Conservation (phyloP, 495 filamentous ascomycete species). For the Penicillium chermesinum region DNA sequence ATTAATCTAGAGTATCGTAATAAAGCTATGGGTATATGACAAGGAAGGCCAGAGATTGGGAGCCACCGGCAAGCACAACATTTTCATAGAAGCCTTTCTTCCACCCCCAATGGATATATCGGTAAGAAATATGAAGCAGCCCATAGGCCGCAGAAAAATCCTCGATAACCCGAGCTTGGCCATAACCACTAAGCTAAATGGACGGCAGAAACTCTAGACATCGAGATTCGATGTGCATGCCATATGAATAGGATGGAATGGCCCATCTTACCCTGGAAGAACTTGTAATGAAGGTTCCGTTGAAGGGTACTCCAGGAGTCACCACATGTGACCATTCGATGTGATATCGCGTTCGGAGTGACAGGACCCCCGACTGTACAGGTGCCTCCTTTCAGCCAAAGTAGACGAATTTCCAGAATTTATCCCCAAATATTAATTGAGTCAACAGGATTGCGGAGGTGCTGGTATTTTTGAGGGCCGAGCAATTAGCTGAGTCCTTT, state of each 20-base stretch:
- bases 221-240: slow-evolving; percentile 49
- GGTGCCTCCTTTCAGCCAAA: slow-evolving; percentile 1
- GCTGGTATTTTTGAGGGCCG: too few relatives aligned
- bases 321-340: slow-evolving; percentile 4
- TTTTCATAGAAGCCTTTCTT: slow-evolving; percentile 32
- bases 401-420: background rate
- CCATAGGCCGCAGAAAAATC: slow-evolving; percentile 10
- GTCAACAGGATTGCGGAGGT: too few relatives aligned
- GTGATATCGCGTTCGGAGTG: background rate
- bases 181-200: slow-evolving; percentile 47
- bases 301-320: background rate
- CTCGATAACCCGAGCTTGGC: slow-evolving; percentile 36
- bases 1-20: too few relatives aligned
- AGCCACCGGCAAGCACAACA: too few relatives aligned
- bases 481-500: too few relatives aligned
- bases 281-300: slow-evolving; percentile 5
- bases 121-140: slow-evolving; percentile 23
- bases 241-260: slow-evolving; percentile 42
- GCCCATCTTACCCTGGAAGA: background rate
- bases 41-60: too few relatives aligned
- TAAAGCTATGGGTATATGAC: too few relatives aligned
- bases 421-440: background rate
- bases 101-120: slow-evolving; percentile 37
- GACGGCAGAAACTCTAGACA: slow-evolving; percentile 31
- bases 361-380: background rate